These are phyloP conservation scores for Pythium rishiriense DNA, from an alignment of 352 stramenopile species.

Conservation along the genomic window DNA sequence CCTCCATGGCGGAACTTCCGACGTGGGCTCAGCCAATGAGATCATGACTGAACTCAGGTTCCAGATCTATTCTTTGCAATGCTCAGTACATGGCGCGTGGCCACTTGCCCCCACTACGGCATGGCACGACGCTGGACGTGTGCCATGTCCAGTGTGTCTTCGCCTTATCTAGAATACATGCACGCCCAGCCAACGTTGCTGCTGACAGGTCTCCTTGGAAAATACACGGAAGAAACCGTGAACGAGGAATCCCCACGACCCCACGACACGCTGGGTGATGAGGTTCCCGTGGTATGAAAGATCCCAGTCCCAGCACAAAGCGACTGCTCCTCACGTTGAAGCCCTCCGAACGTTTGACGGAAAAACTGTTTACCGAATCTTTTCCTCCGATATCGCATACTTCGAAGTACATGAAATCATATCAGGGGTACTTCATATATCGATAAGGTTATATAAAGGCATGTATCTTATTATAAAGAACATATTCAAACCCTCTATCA, in stretches of 20 bases:
- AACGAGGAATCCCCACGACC: background rate
- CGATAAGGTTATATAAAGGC: background rate
- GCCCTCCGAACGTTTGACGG: background rate
- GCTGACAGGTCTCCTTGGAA: background rate
- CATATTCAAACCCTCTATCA: slow-evolving; percentile 16
- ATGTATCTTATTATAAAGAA: background rate
- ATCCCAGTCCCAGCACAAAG: background rate
- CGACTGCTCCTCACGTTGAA: slow-evolving; percentile 5
- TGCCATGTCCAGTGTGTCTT: background rate
- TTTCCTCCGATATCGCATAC: background rate
- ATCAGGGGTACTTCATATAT: background rate
- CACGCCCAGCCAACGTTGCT: background rate
- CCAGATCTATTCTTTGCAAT: background rate
- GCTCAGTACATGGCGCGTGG: background rate
- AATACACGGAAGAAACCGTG: background rate
- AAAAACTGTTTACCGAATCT: background rate
- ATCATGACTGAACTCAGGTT: background rate
- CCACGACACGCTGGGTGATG: background rate
- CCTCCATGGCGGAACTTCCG: no score
- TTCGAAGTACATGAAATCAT: background rate
- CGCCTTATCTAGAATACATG: no score
- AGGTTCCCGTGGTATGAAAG: background rate
- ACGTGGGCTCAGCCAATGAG: no score
- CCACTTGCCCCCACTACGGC: background rate
- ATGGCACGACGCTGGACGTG: background rate